Evolutionary conservation across 2,329 filamentous ascomycete genomes (phyloP), one percentile per base, ranked within the genome.

Genomic region (Fusarium tuaranense): DNA sequence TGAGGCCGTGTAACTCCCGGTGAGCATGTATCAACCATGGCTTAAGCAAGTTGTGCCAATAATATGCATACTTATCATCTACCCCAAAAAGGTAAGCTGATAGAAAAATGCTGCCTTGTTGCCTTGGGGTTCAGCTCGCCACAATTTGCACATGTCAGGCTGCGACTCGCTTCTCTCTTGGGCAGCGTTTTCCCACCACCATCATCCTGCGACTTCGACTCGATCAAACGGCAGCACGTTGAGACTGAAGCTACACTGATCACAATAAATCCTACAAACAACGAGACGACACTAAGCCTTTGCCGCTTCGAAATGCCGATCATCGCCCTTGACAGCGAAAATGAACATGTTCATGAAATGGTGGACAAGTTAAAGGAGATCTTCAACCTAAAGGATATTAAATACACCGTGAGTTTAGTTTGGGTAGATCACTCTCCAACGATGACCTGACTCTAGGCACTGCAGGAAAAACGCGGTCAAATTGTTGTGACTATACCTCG

Each of bases 361-460:
- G 5, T 41, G 18, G 8, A 12, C 0, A 8, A 5, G n/a, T 41
- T 41, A 41, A 1, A 41, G 2, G 0, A 3, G 0, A 5, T 41
- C 38, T 41, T 41, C 38, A n/a, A 41, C 9, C 38, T 2, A 5
- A 41, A n/a, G 38, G 6, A 41, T 1, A n/a, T n/a, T n/a, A 2
- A 5, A 41, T 10, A n/a, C 38, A 12, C 2, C 6, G 38, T 41
- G 38, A 0, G 38, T 20, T 41, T 41, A n/a, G 9, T 18, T 10
- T n/a, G 5, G 38, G 38, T 3, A 41, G 8, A 41, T 5, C 9
- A n/a, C 18, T 18, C 5, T 41, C 38, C 9, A 41, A n/a, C 18
- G 20, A 41, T 41, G 18, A 41, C 38, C 8, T 41, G 5, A 41
- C 38, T 20, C 18, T n/a, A 20, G 38, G 18, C 9, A 41, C 38